phyloP scores from a whole-genome alignment of 2,329 filamentous ascomycete species.

The Stachybotrys chartarum region DNA sequence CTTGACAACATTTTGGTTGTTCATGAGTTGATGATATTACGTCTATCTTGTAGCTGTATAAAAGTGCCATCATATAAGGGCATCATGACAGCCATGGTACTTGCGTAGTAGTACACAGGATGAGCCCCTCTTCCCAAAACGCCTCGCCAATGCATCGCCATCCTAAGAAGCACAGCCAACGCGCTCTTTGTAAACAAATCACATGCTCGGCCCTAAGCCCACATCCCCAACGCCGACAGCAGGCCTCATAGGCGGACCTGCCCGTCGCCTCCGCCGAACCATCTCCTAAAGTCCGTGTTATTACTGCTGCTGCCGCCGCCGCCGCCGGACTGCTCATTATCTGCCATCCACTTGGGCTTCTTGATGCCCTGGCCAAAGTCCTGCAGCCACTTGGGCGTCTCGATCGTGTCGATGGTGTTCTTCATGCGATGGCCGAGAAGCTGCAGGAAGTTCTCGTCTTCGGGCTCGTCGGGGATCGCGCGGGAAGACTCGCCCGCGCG shows the following conservation, averaged over 20 bases:
- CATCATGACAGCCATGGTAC: not conserved
- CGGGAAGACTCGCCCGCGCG: constrained; percentile 17
- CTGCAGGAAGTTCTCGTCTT: constrained; percentile 77
- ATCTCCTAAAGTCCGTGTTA: constrained; percentile 42
- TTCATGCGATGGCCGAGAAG: constrained; percentile 77
- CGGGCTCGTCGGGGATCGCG: constrained; percentile 42
- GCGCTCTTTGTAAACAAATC: constrained; percentile 5
- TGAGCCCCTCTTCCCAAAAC: not conserved
- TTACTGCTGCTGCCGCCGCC: constrained; percentile 15
- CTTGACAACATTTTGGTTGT: not conserved
- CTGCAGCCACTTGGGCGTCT: constrained; percentile 75
- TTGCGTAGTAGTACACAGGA: not conserved
- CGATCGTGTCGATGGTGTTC: constrained; percentile 83
- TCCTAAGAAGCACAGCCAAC: not conserved
- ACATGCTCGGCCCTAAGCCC: constrained; percentile 5
- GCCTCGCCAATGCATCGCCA: not conserved
- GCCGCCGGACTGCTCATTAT: constrained; percentile 36
- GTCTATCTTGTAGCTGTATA: not conserved
- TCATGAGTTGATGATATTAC: not conserved
- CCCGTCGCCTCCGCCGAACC: constrained; percentile 47
- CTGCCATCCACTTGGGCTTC: constrained; percentile 75
- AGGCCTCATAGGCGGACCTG: constrained; percentile 18
- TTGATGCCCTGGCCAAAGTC: constrained; percentile 63
- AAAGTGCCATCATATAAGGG: not conserved
- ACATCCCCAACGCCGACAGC: not conserved